These are phyloP conservation scores for Hydnum rufescens DNA, from an alignment of 768 basidiomycete genomes.

Conservation along the genomic window DNA sequence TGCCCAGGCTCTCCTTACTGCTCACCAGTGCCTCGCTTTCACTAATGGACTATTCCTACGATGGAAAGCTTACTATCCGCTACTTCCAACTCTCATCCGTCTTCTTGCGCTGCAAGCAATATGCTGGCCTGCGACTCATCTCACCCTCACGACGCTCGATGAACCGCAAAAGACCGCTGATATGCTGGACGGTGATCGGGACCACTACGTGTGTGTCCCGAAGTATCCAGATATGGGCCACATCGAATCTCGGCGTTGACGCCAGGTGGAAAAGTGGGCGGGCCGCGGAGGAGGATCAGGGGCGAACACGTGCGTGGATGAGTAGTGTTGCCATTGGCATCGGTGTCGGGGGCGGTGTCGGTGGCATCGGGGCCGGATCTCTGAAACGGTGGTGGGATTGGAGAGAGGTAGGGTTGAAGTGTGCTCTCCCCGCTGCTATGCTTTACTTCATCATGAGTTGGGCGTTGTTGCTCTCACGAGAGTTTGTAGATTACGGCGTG, in stretches of 20 bases:
- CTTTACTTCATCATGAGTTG: constrained; percentile 71
- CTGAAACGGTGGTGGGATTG: constrained; percentile 55
- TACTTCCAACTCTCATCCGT: constrained; percentile 73
- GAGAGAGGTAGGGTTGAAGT: constrained; percentile 45
- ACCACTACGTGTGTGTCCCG: constrained; percentile 72
- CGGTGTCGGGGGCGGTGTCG: constrained; percentile 12
- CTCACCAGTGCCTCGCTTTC: constrained; percentile 70
- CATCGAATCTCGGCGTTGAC: constrained; percentile 44
- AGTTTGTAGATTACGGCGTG: constrained; percentile 12
- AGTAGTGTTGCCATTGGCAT: constrained; percentile 16
- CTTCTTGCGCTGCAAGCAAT: constrained; percentile 86
- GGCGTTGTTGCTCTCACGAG: constrained; percentile 28
- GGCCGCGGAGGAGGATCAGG: constrained; percentile 7
- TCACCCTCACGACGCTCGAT: constrained; percentile 59
- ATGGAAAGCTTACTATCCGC: constrained; percentile 82
- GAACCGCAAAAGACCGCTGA: constrained; percentile 50
- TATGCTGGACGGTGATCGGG: constrained; percentile 78
- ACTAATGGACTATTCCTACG: constrained; percentile 78
- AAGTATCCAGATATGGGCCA: constrained; percentile 88
- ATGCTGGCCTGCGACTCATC: constrained; percentile 86
- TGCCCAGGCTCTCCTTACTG: constrained; percentile 76
- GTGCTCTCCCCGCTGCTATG: constrained; percentile 51
- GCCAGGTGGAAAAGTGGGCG: constrained; percentile 12
- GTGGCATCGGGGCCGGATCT: constrained; percentile 24
- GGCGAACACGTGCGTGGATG: constrained; percentile 26